Evolutionary conservation across 2,329 filamentous ascomycete species (phyloP), one percentile per base, ranked within the genome.

Genomic region (Verticillium albo-atrum): DNA sequence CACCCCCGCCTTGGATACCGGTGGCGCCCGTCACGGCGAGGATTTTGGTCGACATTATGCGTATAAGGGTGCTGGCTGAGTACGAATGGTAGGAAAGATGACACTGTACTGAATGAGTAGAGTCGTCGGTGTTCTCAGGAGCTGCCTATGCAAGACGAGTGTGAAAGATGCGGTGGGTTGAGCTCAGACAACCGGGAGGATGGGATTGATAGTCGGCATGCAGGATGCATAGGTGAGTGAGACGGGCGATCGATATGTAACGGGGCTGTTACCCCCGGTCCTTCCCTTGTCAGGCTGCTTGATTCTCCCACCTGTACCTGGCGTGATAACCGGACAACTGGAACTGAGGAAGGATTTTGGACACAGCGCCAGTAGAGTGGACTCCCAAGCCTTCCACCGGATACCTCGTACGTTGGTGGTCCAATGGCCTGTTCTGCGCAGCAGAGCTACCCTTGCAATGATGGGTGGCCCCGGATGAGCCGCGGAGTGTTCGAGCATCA

Each of bases 21-120:
- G 69, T 73, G 52, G 71, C 68, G 3, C 71, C 70, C 58, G 68
- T 71, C 10, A 74, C 68, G 28, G 71, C 70, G 35, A 73, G 60
- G 58, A 71, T 53, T 54, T 68, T 70, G 51, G 26, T 15, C 15
- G 23, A 51, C 54, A 56, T 56, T 7, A 4, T 47, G 34, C 2
- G 20, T n/a, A 35, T 12, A 23, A 20, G 4, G 7, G 25, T 47
- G 14, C 12, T 20, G 34, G 9, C 25, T 52, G 28, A 10, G 35
- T 28, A 32, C 32, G 53, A 20, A 7, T n/a, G 20, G 28, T 12
- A 2, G 12, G n/a, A 14, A 20, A 6, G 7, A 20, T 5, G 6
- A 53, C 6, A 9, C 0, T 23, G 20, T 7, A 25, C 9, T 25
- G 37, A 10, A 25, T 23, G 10, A 32, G 3, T 10, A 32, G 14